These are phyloP conservation scores for Lachnellula hyalina DNA, from an alignment of 2,329 filamentous ascomycete genomes.

Conservation along the genomic window DNA sequence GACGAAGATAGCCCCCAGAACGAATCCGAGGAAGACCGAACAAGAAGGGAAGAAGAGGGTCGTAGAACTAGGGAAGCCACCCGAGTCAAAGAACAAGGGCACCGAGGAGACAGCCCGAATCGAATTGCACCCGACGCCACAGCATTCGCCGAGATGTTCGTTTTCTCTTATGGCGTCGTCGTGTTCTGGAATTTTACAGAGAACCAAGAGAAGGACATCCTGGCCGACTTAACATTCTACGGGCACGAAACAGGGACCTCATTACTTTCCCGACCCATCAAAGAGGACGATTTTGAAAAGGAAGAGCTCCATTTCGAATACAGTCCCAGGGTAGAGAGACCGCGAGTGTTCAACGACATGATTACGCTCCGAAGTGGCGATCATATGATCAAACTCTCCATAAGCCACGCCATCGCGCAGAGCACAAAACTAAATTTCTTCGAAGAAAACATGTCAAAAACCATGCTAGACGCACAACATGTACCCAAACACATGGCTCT, in stretches of 20 bases:
- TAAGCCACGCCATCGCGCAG: conserved; percentile 95
- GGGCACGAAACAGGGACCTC: conserved; percentile 59
- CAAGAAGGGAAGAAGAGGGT: conserved; percentile 28
- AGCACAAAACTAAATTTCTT: conserved; percentile 96
- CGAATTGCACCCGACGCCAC: conserved; percentile 66
- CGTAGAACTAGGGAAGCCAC: conserved; percentile 32
- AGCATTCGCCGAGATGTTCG: conserved; percentile 88
- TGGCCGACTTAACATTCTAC: conserved; percentile 90
- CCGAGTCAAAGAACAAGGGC: conserved; percentile 32
- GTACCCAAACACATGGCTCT: conserved; percentile 84
- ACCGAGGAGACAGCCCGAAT: conserved; percentile 46
- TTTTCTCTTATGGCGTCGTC: conserved; percentile 94
- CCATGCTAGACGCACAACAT: conserved; percentile 88
- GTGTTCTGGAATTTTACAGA: conserved; percentile 99
- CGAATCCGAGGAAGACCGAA: conserved; percentile 33
- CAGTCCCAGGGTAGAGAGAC: conserved; percentile 76
- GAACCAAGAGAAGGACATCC: conserved; percentile 89
- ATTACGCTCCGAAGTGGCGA: conserved; percentile 91
- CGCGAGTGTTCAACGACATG: conserved; percentile 98
- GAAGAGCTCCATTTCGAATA: conserved; percentile 99
- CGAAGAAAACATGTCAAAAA: conserved; percentile 90
- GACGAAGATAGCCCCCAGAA: conserved; percentile 41
- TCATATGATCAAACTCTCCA: conserved; percentile 98
- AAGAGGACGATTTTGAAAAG: conserved; percentile 90
- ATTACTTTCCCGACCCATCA: conserved; percentile 72